Conservation (phyloP, 306 rosid species). For the Canavalia ensiformis region DNA sequence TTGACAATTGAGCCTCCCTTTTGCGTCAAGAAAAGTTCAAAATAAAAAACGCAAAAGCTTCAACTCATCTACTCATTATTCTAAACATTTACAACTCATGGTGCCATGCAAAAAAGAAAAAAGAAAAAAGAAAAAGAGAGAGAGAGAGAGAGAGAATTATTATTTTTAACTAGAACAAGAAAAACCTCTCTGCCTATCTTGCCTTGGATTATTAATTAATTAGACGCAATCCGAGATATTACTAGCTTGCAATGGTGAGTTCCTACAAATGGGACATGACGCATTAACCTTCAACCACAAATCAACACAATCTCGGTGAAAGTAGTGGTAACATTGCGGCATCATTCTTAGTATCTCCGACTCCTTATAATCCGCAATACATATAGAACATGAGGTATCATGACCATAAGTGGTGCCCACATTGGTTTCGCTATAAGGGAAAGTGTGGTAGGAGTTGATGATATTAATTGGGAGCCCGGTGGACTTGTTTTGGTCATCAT, state of each 20-base stretch:
- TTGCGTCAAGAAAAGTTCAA: background rate
- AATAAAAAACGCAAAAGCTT: background rate
- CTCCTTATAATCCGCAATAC: constrained; percentile 73
- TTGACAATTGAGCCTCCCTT: background rate
- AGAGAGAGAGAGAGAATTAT: too few species aligned
- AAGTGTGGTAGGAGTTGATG: constrained; percentile 73
- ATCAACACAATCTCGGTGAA: constrained; percentile 78
- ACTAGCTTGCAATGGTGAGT: constrained; percentile 60
- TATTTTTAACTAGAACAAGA: background rate
- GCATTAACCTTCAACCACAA: constrained; percentile 79
- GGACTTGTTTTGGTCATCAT: constrained; percentile 6
- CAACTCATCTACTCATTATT: background rate
- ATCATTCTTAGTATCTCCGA: constrained; percentile 75
- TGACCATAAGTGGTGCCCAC: background rate
- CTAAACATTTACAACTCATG: background rate
- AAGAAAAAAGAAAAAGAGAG: background rate
- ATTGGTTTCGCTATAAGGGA: constrained; percentile 48
- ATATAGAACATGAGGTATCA: constrained; percentile 66
- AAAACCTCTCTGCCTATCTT: constrained; percentile 34
- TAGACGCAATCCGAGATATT: constrained; percentile 52
- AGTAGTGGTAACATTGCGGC: constrained; percentile 78
- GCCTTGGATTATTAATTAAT: constrained; percentile 44
- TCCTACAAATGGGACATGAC: constrained; percentile 85
- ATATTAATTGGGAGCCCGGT: constrained; percentile 59
- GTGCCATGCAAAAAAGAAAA: background rate